Evolutionary conservation across 768 basidiomycete species (phyloP).

Genomic region (Mycena venus): DNA sequence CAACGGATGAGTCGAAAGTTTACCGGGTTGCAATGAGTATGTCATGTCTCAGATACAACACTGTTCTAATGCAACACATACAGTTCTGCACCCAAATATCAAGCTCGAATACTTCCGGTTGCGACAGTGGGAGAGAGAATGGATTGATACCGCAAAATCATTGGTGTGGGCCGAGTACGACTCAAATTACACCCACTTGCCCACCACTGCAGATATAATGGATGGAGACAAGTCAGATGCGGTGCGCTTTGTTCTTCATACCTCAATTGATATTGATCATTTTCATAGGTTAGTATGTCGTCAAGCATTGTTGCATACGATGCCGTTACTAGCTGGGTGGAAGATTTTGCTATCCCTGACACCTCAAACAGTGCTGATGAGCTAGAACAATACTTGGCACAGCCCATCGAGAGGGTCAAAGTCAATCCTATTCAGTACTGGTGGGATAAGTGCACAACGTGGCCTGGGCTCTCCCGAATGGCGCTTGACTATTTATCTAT

Average conservation of each 20-base stretch:
- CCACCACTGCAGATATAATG: background rate
- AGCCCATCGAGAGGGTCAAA: background rate
- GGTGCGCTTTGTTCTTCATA: background rate
- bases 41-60: no score
- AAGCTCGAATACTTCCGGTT: slow-evolving; percentile 9
- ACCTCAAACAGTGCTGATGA: background rate
- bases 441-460: background rate
- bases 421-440: background rate
- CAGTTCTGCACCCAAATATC: no score
- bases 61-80: background rate
- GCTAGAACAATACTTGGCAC: background rate
- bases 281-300: background rate
- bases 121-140: background rate
- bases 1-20: slow-evolving; percentile 36
- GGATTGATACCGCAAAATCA: background rate
- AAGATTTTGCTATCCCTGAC: background rate
- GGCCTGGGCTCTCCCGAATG: background rate
- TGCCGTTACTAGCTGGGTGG: background rate
- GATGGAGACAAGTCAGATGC: background rate
- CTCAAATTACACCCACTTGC: background rate
- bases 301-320: background rate
- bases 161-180: background rate
- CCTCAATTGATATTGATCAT: background rate
- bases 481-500: background rate
- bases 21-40: slow-evolving; percentile 46